Evolutionary conservation across 768 basidiomycete species (phyloP).

Genomic region (Tulasnella sp.): DNA sequence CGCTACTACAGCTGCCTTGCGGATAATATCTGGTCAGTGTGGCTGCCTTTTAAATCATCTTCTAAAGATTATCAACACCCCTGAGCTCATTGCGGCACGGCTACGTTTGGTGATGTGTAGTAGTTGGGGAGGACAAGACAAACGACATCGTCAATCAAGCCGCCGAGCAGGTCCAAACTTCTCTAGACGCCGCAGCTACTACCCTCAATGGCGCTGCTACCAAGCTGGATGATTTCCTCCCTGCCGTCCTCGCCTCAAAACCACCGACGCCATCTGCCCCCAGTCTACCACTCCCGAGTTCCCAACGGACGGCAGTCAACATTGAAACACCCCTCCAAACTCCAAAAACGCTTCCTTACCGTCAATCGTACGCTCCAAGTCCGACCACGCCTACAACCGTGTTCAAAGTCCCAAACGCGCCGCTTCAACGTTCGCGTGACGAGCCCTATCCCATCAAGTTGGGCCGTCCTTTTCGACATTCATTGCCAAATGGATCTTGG

Average conservation of each 20-base stretch:
- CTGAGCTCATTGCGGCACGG: neutral
- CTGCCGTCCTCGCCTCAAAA: neutral
- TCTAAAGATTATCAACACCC: neutral
- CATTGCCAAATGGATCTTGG: neutral
- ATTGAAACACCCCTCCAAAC: neutral
- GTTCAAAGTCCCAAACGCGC: neutral
- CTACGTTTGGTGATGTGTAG: neutral
- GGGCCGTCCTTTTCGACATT: neutral
- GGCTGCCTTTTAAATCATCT: neutral
- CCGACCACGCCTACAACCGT: neutral
- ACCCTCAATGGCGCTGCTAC: neutral
- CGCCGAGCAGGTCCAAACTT: neutral
- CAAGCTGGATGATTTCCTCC: neutral
- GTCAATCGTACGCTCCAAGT: neutral
- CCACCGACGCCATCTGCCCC: neutral
- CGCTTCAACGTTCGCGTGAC: neutral
- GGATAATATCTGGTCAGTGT: neutral
- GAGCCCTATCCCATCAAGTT: neutral
- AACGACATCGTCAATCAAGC: neutral
- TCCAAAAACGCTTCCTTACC: neutral
- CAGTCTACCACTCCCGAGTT: neutral
- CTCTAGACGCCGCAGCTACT: neutral
- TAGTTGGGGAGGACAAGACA: neutral
- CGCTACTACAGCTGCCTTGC: neutral
- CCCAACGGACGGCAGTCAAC: neutral